A percentile compares a stretch with the other conserved stretches of the same genome.
These are phyloP conservation scores for Russula sp. DNA, from an alignment of 768 basidiomycete genomes.

Conservation along the genomic window DNA sequence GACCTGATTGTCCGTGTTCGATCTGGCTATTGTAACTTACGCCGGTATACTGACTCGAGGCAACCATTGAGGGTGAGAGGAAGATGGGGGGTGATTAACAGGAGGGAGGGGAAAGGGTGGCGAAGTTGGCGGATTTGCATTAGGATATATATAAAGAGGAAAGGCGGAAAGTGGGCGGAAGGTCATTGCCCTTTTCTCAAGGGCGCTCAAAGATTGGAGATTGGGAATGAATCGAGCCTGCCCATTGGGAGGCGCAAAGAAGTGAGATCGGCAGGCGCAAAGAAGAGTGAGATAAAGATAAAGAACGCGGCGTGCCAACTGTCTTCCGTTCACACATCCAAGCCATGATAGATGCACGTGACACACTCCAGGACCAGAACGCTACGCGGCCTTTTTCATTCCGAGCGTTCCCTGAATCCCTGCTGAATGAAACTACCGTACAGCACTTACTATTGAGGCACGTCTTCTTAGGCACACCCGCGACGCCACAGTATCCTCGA, in stretches of 20 bases:
- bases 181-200: conserved; percentile 25
- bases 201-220: neutral
- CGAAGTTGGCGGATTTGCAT: neutral
- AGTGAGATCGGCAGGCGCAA: no score
- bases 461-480: no score
- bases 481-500: no score
- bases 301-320: no score
- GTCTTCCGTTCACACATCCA: no score
- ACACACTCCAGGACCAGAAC: no score
- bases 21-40: conserved; percentile 13
- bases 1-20: conserved; percentile 10
- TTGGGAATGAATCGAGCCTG: neutral
- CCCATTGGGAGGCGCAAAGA: neutral
- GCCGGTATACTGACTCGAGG: conserved; percentile 14
- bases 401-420: no score
- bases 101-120: conserved; percentile 21
- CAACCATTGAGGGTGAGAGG: conserved; percentile 9
- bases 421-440: no score
- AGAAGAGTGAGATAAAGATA: no score
- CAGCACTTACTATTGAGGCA: no score
- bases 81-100: neutral
- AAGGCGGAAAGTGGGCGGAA: conserved; percentile 25
- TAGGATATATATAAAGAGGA: conserved; percentile 4
- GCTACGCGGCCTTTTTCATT: no score
- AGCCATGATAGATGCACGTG: no score